phyloP scores from a whole-genome alignment of 148 eudicot species.

The Rhododendron ferrugineum region DNA sequence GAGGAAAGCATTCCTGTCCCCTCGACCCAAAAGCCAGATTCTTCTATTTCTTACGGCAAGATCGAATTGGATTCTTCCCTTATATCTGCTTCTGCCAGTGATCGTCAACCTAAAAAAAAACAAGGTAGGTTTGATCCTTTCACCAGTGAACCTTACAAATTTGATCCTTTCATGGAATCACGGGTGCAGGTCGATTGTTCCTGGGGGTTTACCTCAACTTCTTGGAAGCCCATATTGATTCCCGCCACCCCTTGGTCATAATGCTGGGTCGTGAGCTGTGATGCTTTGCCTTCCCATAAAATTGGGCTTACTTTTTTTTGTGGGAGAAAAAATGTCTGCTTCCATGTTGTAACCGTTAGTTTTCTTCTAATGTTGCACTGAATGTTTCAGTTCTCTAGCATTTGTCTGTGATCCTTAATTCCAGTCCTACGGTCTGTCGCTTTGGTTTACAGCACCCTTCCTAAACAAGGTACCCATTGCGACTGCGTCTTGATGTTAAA shows the following conservation, averaged over 20 bases:
- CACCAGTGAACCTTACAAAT: constrained; percentile 67
- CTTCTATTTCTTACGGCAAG: constrained; percentile 15
- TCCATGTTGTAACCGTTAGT: neutral
- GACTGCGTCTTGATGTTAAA: neutral
- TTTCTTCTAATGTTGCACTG: neutral
- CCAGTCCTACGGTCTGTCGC: neutral
- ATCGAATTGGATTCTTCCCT: constrained; percentile 16
- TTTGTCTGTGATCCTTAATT: neutral
- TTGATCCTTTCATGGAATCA: constrained; percentile 76
- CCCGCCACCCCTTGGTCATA: neutral
- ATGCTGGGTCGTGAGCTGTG: neutral
- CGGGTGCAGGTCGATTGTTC: constrained; percentile 65
- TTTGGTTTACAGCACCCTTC: neutral
- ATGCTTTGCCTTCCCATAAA: neutral
- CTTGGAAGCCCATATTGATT: constrained; percentile 24
- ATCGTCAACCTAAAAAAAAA: constrained; percentile 33
- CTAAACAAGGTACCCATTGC: neutral
- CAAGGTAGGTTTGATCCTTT: constrained; percentile 54
- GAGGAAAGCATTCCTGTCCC: constrained; percentile 5
- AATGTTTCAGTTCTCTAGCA: neutral
- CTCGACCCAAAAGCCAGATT: constrained; percentile 5
- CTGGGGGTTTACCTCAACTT: constrained; percentile 24
- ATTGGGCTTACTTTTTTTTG: neutral
- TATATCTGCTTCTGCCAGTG: constrained; percentile 7
- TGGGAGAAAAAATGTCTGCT: neutral